Base-by-base conservation (phyloP, 306 rosid genomes). In the Cajanus cajan region DNA sequence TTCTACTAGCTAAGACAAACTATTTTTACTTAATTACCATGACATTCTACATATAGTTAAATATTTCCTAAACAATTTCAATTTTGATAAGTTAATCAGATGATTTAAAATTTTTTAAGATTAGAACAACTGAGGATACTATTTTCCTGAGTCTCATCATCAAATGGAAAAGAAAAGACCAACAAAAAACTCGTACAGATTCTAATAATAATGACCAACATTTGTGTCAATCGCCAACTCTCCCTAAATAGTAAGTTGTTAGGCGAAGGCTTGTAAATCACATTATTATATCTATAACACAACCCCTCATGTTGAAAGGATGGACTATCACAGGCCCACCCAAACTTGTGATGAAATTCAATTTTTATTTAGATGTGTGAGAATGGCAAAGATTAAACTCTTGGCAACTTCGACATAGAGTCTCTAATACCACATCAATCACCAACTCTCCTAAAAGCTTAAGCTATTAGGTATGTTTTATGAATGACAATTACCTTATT, bases 171-270 rank as follows among this genome's bases (percentile, higher is more conserved):
- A 48, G 8, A 77, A 22, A 25, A 48, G 73, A 24, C 43, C 4
- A 19, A 50, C 25, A 43, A 74, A 31, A 3, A 28, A 50, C 75
- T 41, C 7, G 45, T 6, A 19, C 14, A 14, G 58, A 19, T 52
- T 63, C 52, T 71, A 69, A 66, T 50, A 25, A 41, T 79, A 40
- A 83, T 72, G 34, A 43, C 55, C 36, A 16, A 25, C 9, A 18
- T 37, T 19, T 19, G 28, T 16, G 19, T 66, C 71, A 66, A 39
- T 66, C 16, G 39, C 33, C 34, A 41, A 40, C 16, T 19, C 52
- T 41, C n/a, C 34, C 21, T 12, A 67, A 19, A 67, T 67, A 41
- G 39, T 40, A 62, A 34, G 24, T 10, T 36, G 25, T 21, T 67
- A 40, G 34, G 34, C 19, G 34, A 67, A 67, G 52, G 18, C 75